Percentiles rank a stretch among this genome's conserved stretches.
Conservation (phyloP, 139 green algal species). For the Chlamydomonas urium region DNA sequence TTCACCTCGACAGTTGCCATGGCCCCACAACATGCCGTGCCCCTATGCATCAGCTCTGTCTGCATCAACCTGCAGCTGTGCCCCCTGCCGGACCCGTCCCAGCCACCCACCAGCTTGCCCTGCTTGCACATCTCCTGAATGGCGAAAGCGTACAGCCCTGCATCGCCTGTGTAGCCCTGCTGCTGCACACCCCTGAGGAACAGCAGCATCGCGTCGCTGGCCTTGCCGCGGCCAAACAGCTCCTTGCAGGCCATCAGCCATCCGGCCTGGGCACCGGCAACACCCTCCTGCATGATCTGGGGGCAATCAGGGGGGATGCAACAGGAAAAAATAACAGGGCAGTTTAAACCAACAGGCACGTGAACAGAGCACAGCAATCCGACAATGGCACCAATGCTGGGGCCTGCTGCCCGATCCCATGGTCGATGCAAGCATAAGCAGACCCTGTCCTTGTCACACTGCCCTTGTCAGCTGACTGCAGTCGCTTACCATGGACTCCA, state of each 20-base stretch:
- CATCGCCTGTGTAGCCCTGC: background rate
- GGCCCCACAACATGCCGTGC: too few species aligned
- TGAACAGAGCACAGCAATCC: background rate
- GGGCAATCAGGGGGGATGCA: background rate
- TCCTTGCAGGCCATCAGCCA: conserved; percentile 26
- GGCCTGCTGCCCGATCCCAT: too few species aligned
- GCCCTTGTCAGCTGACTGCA: background rate
- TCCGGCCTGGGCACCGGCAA: background rate
- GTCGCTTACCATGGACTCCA: background rate
- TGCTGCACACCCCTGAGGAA: background rate
- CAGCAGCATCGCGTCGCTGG: conserved; percentile 1
- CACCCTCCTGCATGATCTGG: background rate
- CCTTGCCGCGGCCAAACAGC: too few species aligned
- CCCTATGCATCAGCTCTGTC: too few species aligned
- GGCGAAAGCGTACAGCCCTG: background rate
- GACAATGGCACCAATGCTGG: background rate
- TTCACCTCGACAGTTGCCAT: too few species aligned
- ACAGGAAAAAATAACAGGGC: background rate
- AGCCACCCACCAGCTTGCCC: too few species aligned
- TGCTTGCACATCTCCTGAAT: conserved; percentile 16
- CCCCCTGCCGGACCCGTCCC: too few species aligned
- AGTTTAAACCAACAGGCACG: background rate
- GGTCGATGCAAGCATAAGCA: too few species aligned
- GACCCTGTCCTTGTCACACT: too few species aligned
- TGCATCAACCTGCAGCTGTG: too few species aligned